phyloP scores from a whole-genome alignment of 495 filamentous ascomycete species.

The Penicillium robsamsonii region DNA sequence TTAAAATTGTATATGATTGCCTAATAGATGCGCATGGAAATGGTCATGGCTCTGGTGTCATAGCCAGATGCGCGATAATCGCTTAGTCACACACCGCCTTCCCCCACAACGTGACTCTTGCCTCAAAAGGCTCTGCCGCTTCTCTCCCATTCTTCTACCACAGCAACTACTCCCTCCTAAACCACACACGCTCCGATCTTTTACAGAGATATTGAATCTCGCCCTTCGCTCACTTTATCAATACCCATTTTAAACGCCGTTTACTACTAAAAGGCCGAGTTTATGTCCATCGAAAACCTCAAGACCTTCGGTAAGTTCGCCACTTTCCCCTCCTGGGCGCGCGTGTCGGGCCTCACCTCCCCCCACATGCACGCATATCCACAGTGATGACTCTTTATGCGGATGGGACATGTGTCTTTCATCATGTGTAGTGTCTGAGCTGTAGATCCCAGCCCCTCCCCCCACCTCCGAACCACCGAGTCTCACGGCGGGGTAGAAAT shows the following conservation, averaged over 20 bases:
- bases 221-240: conserved; percentile 29
- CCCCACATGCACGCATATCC: not conserved
- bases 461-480: conserved; percentile 7
- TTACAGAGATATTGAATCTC: conserved; percentile 43
- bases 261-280: conserved; percentile 58
- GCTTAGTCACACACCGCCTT: conserved; percentile 42
- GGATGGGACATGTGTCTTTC: not conserved
- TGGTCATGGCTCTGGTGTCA: not conserved
- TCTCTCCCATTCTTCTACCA: conserved; percentile 31
- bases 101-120: conserved; percentile 33
- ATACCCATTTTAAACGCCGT: conserved; percentile 45
- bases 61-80: not conserved
- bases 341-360: conserved; percentile 11
- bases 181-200: conserved; percentile 21
- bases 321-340: conserved; percentile 30
- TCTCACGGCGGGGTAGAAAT: conserved; percentile 39
- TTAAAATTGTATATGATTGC: not conserved
- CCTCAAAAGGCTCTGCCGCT: conserved; percentile 46
- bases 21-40: not conserved
- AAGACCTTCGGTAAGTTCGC: conserved; percentile 90
- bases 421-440: not conserved
- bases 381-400: not conserved
- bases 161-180: conserved; percentile 18
- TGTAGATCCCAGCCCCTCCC: not conserved
- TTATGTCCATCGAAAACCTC: conserved; percentile 99